Evolutionary conservation across 768 basidiomycete genomes (phyloP), one percentile per base, ranked within the genome.

Genomic region (Lactarius tabidus): DNA sequence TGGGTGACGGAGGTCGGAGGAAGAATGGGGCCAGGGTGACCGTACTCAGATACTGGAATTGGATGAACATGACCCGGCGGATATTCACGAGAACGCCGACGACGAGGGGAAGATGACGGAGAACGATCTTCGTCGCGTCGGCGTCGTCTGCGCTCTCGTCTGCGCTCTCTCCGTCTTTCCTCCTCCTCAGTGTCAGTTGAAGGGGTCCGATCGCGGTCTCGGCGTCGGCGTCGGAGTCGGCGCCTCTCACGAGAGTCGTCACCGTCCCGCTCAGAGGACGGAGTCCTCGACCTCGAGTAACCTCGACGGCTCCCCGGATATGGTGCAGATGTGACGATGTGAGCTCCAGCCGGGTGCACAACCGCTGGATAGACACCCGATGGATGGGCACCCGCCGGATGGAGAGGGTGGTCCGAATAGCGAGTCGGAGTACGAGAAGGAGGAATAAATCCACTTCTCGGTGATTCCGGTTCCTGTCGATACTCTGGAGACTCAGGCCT

Each of bases 271-370:
- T 52, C 62, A 6, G 62, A 64, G 53, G 63, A 18, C 10, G 58
- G 58, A 26, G 63, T 64, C 41, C 57, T 38, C 36, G 65, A 66
- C 4, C 18, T 57, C 8, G 64, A 31, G 38, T 62, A 53, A 28
- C 51, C 38, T 54, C 57, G 48, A 9, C 36, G 51, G 17, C 57
- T 53, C 51, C 17, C 10, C 28, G 55, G 35, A 51, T 65, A 61
- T n/a, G 56, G 60, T 18, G 2, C 20, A 8, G 36, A 29, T 23
- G 31, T 29, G 5, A 26, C 53, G 6, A 66, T 66, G 33, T 66
- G 65, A 5, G 56, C 28, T 6, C 18, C 39, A 18, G 65, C 2
- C 17, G 64, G 60, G 38, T n/a, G n/a, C n/a, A 57, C 3, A 3
- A 55, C 36, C 9, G 15, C 38, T 26, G n/a, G n/a, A n/a, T n/a